Conservation (phyloP, 176 grass and related monocot species). For the Alopecurus myosuroides region DNA sequence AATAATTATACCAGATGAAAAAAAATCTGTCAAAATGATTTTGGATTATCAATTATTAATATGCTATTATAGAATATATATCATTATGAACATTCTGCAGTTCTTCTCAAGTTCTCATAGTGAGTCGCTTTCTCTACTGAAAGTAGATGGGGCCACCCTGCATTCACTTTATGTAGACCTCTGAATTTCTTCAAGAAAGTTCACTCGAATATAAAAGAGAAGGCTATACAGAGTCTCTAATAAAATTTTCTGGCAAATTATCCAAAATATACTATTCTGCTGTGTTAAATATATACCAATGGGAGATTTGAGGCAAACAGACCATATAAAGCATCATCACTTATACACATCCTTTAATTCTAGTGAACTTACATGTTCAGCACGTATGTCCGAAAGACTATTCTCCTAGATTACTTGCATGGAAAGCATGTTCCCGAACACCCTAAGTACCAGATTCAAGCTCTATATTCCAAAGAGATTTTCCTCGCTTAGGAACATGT, state of each 20-base stretch:
- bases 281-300: background rate
- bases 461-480: too few relatives aligned
- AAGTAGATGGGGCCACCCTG: background rate
- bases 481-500: too few relatives aligned
- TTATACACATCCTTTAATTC: background rate
- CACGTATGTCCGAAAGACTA: background rate
- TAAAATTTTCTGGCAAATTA: background rate
- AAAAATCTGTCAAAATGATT: background rate
- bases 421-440: background rate
- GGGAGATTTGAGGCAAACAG: background rate
- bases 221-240: background rate
- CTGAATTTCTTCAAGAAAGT: background rate
- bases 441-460: background rate
- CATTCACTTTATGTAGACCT: background rate
- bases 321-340: background rate
- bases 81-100: background rate
- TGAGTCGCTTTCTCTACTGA: background rate
- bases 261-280: background rate
- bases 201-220: background rate
- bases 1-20: background rate
- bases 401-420: slow-evolving; percentile 3
- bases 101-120: background rate
- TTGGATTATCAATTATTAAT: background rate
- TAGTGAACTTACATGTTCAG: slow-evolving; percentile 3
- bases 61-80: background rate